Conservation (phyloP, 352 stramenopile species). For the Globisporangium heterothallicum region DNA sequence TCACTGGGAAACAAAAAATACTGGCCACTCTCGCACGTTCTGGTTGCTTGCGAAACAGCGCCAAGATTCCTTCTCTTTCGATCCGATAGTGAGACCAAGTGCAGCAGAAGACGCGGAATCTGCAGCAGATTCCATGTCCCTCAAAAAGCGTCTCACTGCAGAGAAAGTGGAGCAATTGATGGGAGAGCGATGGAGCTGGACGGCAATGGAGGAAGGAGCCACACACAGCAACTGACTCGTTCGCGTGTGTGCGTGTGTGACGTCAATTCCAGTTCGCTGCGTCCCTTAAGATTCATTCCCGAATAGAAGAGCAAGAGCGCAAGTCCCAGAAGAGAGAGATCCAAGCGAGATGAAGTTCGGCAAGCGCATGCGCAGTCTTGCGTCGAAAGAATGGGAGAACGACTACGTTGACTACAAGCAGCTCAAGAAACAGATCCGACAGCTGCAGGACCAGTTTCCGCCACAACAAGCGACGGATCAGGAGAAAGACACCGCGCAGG, state of each 20-base stretch:
- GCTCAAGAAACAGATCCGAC: constrained; percentile 65
- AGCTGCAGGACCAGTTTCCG: constrained; percentile 9
- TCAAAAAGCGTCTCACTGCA: neutral
- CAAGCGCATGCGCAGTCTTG: constrained; percentile 72
- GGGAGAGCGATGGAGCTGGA: too few relatives aligned
- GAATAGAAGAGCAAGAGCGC: constrained; percentile 5
- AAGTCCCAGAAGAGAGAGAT: constrained; percentile 1
- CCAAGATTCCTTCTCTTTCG: neutral
- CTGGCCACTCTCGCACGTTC: too few relatives aligned
- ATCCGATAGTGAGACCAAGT: neutral
- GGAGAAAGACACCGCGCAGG: neutral
- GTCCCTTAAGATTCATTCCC: constrained; percentile 20
- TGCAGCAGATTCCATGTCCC: neutral
- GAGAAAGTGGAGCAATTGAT: neutral
- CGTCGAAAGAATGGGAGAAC: constrained; percentile 42
- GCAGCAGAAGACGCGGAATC: neutral
- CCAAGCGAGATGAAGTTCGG: constrained; percentile 81
- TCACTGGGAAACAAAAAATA: too few relatives aligned
- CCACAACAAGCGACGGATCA: neutral
- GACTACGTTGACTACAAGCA: constrained; percentile 84
- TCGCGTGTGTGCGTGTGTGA: neutral
- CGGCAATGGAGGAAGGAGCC: too few relatives aligned
- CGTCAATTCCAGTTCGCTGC: neutral
- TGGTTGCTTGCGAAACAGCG: too few relatives aligned
- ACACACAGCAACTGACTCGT: neutral